Base-by-base conservation (phyloP, 805 yeast species). In the Debaryomyces tyrocola region DNA sequence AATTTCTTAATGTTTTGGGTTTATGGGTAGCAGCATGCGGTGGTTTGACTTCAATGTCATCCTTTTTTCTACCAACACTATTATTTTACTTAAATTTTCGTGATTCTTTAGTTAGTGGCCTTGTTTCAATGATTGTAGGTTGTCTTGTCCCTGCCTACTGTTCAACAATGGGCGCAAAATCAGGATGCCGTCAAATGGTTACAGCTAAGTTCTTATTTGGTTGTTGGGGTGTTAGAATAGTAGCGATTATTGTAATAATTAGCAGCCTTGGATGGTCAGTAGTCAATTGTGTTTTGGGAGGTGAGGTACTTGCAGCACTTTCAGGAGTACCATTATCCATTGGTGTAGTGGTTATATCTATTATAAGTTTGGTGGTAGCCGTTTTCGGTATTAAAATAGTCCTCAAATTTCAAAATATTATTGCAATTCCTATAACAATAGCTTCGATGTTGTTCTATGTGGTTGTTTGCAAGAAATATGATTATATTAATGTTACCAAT, bases 21-120 rank as follows among this genome's bases (percentile, higher is more conserved):
- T 58, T 69, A 9, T 69, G 73, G 73, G 56, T 64, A 45, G 66
- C 73, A 33, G 73, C 68, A 2, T 66, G 73, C 50, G 73, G 71
- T 9, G 73, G 74, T 1, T 49, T 69, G 24, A 66, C 73, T 4
- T 62, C 73, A 6, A 68, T 66, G 73, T 60, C 69, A 2, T 62
- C 71, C 20, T 69, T 64, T 47, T 69, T 67, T 41, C 51, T 67
- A 14, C 66, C 72, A 4, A 59, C 70, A 0, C 46, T 69, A 21
- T 29, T 60, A 7, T 68, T 48, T 39, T 65, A 66, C 0, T 53
- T 68, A 10, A 58, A 60, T 42, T 38, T 61, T 27, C 56, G 51
- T 39, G 59, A 66, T 48, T 45, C 69, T 4, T 46, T 69, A 39
- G 47, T 66, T 15, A 57, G 69, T 33, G 73, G 73, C 0, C 37